phyloP scores from a whole-genome alignment of 1,284 basidiomycete species.

The Kwoniella shivajii region DNA sequence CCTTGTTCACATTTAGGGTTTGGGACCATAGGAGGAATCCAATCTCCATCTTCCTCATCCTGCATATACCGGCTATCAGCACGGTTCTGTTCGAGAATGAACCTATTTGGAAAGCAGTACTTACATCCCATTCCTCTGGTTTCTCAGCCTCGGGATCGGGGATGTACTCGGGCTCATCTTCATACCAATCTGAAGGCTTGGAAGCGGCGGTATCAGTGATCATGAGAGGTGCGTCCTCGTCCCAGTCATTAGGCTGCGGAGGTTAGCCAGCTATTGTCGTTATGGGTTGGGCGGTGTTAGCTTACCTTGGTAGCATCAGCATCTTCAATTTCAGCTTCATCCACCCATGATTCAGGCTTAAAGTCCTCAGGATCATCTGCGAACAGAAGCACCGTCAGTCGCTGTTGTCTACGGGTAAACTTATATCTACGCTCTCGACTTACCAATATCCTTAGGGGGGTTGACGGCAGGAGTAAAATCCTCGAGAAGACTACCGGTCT shows the following conservation, averaged over 20 bases:
- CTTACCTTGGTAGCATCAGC: conserved; percentile 77
- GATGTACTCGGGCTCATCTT: conserved; percentile 77
- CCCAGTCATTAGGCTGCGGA: conserved; percentile 84
- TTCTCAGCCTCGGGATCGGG: conserved; percentile 94
- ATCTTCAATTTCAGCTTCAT: conserved; percentile 81
- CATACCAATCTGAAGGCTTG: conserved; percentile 95
- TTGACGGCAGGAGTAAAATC: conserved; percentile 96
- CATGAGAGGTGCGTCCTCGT: conserved; percentile 89
- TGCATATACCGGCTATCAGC: conserved; percentile 2
- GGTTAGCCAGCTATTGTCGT: background rate
- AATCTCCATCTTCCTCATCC: conserved; percentile 97
- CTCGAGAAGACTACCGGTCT: conserved; percentile 82
- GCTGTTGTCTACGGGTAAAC: too few relatives aligned
- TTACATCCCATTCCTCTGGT: conserved; percentile 94
- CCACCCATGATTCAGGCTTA: conserved; percentile 95
- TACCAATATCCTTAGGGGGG: conserved; percentile 81
- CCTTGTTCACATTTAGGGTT: conserved; percentile 89
- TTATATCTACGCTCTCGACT: too few relatives aligned
- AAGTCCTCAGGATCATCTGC: conserved; percentile 82
- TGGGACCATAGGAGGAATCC: conserved; percentile 83
- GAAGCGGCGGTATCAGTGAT: conserved; percentile 82
- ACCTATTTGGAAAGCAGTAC: conserved; percentile 9
- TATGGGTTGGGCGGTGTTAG: background rate
- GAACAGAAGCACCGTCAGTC: too few relatives aligned
- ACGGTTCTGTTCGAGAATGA: background rate